A percentile compares a stretch with the other conserved stretches of the same genome.
Evolutionary conservation across 169 alveolate species (phyloP).

Genomic region (Eimeria acervulina): DNA sequence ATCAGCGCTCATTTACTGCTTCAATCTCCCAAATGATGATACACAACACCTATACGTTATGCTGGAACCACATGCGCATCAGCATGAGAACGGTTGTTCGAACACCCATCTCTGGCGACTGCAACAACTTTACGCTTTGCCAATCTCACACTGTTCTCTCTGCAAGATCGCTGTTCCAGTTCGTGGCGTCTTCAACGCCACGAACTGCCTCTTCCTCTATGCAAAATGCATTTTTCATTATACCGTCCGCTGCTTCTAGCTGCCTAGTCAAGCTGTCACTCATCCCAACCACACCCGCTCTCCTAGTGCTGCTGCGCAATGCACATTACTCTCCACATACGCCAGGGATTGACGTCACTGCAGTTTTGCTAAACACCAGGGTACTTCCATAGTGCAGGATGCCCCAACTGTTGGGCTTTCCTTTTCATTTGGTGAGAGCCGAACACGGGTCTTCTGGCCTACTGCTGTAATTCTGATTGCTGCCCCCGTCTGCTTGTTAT

Average conservation of each 20-base stretch:
- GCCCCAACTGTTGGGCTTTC: background rate
- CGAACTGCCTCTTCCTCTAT: background rate
- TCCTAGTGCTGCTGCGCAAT: background rate
- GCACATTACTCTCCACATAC: background rate
- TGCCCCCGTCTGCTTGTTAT: background rate
- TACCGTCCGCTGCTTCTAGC: background rate
- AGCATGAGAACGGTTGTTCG: background rate
- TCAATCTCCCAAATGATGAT: background rate
- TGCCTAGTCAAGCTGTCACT: background rate
- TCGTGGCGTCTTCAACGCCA: background rate
- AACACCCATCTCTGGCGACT: too few species aligned
- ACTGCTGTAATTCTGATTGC: too few species aligned
- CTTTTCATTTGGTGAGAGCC: background rate
- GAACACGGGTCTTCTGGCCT: background rate
- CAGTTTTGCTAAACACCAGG: background rate
- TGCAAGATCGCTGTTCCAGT: background rate
- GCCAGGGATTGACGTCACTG: background rate
- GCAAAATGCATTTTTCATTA: background rate
- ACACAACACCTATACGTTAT: background rate
- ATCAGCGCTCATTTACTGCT: background rate
- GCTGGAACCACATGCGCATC: background rate
- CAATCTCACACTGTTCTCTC: background rate
- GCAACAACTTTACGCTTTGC: too few species aligned
- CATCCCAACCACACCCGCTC: background rate
- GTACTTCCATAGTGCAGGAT: background rate